Evolutionary conservation across 176 grass and related monocot species (phyloP), one percentile per base, ranked within the genome.

Genomic region (Oryza meridionalis): DNA sequence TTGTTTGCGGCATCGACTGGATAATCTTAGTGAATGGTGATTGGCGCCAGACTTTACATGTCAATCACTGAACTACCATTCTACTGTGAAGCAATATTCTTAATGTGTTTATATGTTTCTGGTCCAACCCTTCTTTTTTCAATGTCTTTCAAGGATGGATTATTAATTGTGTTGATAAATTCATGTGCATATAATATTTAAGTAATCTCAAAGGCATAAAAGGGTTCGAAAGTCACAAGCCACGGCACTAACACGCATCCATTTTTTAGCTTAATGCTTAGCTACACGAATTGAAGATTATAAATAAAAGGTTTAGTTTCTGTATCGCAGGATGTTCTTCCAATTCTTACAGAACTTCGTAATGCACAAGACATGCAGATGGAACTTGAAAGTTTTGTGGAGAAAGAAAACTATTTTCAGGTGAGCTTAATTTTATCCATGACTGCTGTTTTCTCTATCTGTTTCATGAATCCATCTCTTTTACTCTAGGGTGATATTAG

Each of bases 311-410:
- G 4, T 80, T 85, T 75, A 88, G 86, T 84, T 87, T 88, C 69
- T 90, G 77, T 72, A 84, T 80, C 86, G 86, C 90, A 99, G 93
- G 96, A 96, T 78, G 89, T 94, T 87, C 90, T 99, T 94, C 90
- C 93, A 49, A 79, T 96, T 88, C 96, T 96, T 90, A 81, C 88
- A 90, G 96, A 99, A 90, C 93, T 96, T 87, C 87, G 90, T 40
- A 84, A 84, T 81, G 90, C 91, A 83, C 79, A 94, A 87, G 91
- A 96, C 78, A 99, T 99, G 91, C 88, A 99, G 76, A 89, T 90
- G 88, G 91, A 99, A 72, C 93, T 99, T 81, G 96, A 99, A 87
- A 88, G 74, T 90, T 92, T 99, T 79, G 81, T 96, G 77, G 91
- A 94, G 73, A 92, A 94, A 77, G 96, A 91, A 78, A 94, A 94